Evolutionary conservation across 208 protist genomes (phyloP), one percentile per base, ranked within the genome.

Genomic region (Leptomonas pyrrhocoris): DNA sequence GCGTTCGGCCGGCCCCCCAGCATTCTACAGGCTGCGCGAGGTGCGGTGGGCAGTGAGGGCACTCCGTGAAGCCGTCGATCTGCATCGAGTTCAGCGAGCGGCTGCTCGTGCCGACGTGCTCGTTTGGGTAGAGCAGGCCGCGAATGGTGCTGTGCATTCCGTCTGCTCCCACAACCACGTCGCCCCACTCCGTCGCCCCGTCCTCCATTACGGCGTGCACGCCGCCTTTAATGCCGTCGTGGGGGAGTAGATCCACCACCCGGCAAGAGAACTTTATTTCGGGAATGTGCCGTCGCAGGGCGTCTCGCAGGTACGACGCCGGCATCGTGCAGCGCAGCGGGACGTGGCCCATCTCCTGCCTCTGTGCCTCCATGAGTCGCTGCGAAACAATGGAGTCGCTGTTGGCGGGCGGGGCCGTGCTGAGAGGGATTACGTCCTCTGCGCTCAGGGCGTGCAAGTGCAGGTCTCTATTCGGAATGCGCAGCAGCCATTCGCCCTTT

Each of bases 161-260:
- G 56, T 96, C 92, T 11, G 92, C 92, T 11, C 92, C 89, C 3
- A 96, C 92, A 40, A 96, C 89, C 11, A 96, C 81, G 60, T 96
- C 92, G 3, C 92, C 92, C 88, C 89, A 96, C 74, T 95, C 89
- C 11, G 89, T 86, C 4, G 70, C 64, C 1, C 89, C 89, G 54
- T 94, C 84, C 25, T 92, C 80, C 3, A 94, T 71, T 40, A 94
- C 74, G 34, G 74, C 92, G 59, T 93, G 82, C 13, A 95, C 92
- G 12, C 92, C 92, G 27, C 89, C 89, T 42, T 92, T 94, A 30
- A 94, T 71, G 38, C 92, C 89, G 21, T 93, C 84, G 79, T 95
- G 88, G 23, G 89, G 92, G 18, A 83, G 27, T 34, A 96, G 79
- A 43, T 95, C 92, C 5, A 96, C 82, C 1, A 93, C 92, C n/a